phyloP scores from a whole-genome alignment of 208 protist species.

The Wallacemonas rigidus region DNA sequence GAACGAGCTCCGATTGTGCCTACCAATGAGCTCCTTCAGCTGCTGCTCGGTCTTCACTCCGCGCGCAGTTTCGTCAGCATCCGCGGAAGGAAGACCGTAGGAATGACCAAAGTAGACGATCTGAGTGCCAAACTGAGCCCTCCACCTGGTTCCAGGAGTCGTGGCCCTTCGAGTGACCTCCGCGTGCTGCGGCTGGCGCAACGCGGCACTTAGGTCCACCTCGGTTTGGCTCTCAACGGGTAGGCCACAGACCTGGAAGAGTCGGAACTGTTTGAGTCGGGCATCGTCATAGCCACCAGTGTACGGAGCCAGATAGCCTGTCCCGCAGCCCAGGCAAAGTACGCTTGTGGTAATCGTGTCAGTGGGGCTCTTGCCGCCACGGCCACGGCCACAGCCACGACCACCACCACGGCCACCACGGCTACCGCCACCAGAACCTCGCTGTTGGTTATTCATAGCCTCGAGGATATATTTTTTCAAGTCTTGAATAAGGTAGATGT shows the following conservation, averaged over 20 bases:
- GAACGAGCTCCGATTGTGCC: background rate
- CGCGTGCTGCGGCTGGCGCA: background rate
- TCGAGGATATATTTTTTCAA: too few relatives aligned
- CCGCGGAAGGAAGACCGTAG: background rate
- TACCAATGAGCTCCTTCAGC: background rate
- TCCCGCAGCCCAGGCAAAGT: background rate
- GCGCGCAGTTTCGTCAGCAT: background rate
- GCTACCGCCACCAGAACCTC: too few relatives aligned
- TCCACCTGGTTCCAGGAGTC: background rate
- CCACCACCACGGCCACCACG: background rate
- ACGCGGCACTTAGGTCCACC: background rate
- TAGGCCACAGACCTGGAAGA: background rate
- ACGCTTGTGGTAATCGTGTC: background rate
- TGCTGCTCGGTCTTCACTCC: background rate
- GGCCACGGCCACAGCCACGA: background rate
- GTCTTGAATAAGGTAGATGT: too few relatives aligned
- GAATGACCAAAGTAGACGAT: constrained; percentile 11
- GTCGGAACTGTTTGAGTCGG: background rate
- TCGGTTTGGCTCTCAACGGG: background rate
- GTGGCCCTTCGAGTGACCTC: background rate
- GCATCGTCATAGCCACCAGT: background rate
- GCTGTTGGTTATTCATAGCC: too few relatives aligned
- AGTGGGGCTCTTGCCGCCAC: background rate
- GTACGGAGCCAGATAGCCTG: background rate
- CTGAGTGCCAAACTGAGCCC: constrained; percentile 9